Evolutionary conservation across 371 early-diverging fungal genomes (phyloP), one percentile per base, ranked within the genome.

Genomic region (Mortierella sp.): DNA sequence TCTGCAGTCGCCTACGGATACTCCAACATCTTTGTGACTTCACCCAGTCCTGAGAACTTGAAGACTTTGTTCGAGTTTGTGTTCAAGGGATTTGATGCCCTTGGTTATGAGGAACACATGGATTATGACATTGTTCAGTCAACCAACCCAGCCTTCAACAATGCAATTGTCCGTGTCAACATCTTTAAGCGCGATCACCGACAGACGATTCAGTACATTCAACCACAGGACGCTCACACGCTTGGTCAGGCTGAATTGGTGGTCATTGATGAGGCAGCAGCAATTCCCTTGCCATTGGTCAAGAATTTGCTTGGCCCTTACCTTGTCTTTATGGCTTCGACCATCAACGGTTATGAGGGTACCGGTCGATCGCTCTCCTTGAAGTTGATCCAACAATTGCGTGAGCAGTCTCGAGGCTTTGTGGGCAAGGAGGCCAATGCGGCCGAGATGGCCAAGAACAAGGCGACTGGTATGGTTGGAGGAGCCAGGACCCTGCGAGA

Each of bases 251-350:
- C 97, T 16, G 99, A 99, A 85, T 85, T 99, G 65, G 83, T 99
- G 7, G 97, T 99, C 4, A 97, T 99, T 81, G 99, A 99, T 83
- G 99, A 99, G 87, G 99, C 99, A 25, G 99, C 99, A 19, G 99
- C 99, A 23, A 98, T 99, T 82, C 99, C 99, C 46, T 84, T 99
- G 60, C 95, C 99, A 7, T 66, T 95, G 52, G 98, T 99, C 9
- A 93, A 92, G 81, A 91, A 91, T 43, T 88, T 99, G 29, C 82
- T 99, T 65, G 98, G 98, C 28, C 95, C 96, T 23, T 98, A 98
- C 80, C 88, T 98, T 15, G 96, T 98, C 16, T 97, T 99, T 70
- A 96, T 99, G 96, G 96, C 99, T 0, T 98, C 99, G 12, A 99
- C 99, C 43, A 96, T 98, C 75, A 97, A 97, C 80, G 99, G 99